Base-by-base conservation (phyloP, 192 early-diverging fungal species). In the Rhizoclosmatium sp. region DNA sequence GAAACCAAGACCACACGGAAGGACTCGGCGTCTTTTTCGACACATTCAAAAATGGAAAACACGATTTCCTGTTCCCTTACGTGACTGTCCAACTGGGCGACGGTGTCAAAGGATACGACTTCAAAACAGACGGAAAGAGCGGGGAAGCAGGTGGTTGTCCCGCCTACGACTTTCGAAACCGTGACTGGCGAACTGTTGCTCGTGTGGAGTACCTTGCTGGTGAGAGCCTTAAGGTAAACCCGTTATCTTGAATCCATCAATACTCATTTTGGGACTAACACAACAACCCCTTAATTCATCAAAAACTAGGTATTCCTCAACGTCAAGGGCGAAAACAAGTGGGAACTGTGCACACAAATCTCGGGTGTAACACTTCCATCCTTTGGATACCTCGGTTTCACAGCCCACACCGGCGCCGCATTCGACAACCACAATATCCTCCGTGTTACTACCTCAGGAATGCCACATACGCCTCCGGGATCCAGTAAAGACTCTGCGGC, bases 21-120 rank as follows among this genome's bases (percentile, higher is more conserved):
- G 98, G 98, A 0, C 84, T 99, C 44, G 98, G 96, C 39, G 85
- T 99, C 74, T 93, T 98, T 78, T 97, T 99, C 80, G 98, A 98
- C 86, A 98, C 96, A 9, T 98, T 96, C 80, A 89, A 94, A 60
- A 98, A 98, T 81, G 82, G 90, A 69, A 84, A 91, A 71, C 87
- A 90, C 72, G 86, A 76, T 41, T 70, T 49, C 40, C 12, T 46
- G 39, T 95, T 95, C 81, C 97, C 97, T 3, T 94, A 91, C 78
- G 91, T 99, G 39, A 93, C 92, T 89, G 93, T 92, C 23, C 96
- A 96, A 94, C 4, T 95, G 44, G 95, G 95, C 71, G 96, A 99
- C 76, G 97, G 96, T 64, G 86, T 84, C 65, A 94, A 91, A 3
- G 71, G 82, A 40, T 99, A 99, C 78, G 94, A 97, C 68, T 88